Evolutionary conservation across 1,139 yeast species (phyloP).

Genomic region (Meyerozyma elateridarum): DNA sequence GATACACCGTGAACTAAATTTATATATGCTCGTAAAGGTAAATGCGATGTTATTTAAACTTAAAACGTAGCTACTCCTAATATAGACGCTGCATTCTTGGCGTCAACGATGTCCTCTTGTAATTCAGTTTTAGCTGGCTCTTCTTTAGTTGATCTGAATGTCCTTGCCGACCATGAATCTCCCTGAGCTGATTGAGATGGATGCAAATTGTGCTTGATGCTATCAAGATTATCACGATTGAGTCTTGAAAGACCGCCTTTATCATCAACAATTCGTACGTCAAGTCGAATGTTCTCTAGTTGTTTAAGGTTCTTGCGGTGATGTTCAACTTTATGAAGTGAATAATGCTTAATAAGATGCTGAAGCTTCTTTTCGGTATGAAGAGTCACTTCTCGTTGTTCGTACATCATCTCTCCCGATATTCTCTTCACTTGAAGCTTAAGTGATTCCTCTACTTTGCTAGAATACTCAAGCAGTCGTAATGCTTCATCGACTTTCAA

Average conservation of each 20-base stretch:
- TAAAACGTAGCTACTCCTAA: conserved; percentile 74
- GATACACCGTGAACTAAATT: conserved; percentile 14
- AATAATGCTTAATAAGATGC: conserved; percentile 51
- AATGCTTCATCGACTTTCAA: conserved; percentile 88
- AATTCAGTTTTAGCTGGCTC: conserved; percentile 24
- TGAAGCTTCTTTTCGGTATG: conserved; percentile 56
- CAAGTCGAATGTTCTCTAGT: conserved; percentile 70
- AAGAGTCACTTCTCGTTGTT: conserved; percentile 52
- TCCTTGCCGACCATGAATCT: conserved; percentile 60
- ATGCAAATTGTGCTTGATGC: conserved; percentile 38
- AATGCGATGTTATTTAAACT: background rate
- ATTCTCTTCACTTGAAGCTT: conserved; percentile 74
- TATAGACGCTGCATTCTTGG: conserved; percentile 75
- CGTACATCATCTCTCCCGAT: conserved; percentile 80
- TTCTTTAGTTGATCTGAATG: conserved; percentile 50
- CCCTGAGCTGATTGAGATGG: conserved; percentile 53
- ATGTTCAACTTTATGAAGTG: conserved; percentile 73
- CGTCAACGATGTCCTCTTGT: conserved; percentile 50
- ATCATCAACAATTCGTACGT: conserved; percentile 71
- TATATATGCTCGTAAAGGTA: background rate
- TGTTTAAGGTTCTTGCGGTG: conserved; percentile 77
- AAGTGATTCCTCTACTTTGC: conserved; percentile 71
- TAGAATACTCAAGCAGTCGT: conserved; percentile 71
- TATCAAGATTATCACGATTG: conserved; percentile 64
- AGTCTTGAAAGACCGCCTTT: conserved; percentile 79